phyloP scores from a whole-genome alignment of 352 stramenopile species.

The Globisporangium yorkense region DNA sequence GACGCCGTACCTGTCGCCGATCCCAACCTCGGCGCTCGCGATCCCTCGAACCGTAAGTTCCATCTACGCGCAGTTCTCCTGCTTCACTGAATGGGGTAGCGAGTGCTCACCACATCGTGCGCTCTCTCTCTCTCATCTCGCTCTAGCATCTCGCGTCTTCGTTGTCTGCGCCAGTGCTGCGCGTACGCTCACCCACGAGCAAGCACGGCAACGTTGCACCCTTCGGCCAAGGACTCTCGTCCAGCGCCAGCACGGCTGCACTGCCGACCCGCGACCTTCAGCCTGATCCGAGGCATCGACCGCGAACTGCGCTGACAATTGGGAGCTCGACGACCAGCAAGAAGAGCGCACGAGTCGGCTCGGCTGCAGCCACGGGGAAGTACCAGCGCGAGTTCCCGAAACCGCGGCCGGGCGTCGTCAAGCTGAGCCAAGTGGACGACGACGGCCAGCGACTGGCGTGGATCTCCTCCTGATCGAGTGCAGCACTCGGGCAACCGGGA shows the following conservation, averaged over 20 bases:
- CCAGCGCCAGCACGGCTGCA: not conserved
- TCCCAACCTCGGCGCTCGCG: slow-evolving; percentile 22
- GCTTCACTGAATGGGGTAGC: too few relatives aligned
- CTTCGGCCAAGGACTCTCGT: not conserved
- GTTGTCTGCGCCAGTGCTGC: slow-evolving; percentile 32
- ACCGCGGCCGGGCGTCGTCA: slow-evolving; percentile 41
- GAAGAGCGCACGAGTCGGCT: not conserved
- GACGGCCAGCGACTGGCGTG: slow-evolving; percentile 42
- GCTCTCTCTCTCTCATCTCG: not conserved
- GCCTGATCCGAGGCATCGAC: slow-evolving; percentile 1
- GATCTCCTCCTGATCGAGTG: slow-evolving; percentile 22
- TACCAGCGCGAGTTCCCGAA: slow-evolving; percentile 64
- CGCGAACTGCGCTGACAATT: slow-evolving; percentile 4
- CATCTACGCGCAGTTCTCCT: not conserved
- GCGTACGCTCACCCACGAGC: slow-evolving; percentile 24
- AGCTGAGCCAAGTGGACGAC: slow-evolving; percentile 19
- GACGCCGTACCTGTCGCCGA: slow-evolving; percentile 28
- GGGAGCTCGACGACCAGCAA: not conserved
- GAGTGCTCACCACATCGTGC: not conserved
- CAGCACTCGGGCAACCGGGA: not conserved
- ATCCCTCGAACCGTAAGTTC: slow-evolving; percentile 36
- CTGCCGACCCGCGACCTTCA: not conserved
- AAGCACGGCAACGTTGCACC: not conserved
- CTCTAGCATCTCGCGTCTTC: slow-evolving; percentile 29
- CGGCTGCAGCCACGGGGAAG: slow-evolving; percentile 10